Evolutionary conservation across 2,329 filamentous ascomycete genomes (phyloP), one percentile per base, ranked within the genome.

Genomic region (Zymoseptoria crescenta): DNA sequence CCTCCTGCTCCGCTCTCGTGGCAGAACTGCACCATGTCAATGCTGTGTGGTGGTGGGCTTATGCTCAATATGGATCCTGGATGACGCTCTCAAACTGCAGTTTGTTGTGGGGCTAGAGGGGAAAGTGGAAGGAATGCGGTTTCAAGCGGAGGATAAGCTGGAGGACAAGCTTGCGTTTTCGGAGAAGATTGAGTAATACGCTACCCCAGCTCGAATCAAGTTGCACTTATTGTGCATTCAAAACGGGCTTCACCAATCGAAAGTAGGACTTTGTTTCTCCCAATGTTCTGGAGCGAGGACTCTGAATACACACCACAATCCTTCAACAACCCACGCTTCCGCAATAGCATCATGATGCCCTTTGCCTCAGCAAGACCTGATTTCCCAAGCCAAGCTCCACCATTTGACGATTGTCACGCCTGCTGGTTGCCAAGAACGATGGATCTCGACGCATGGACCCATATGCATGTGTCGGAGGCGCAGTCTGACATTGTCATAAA

Each of bases 31-130:
- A 59, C 8, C 60, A 62, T 49, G 58, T 62, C 45, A 56, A 53
- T 20, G 58, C 58, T 10, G 58, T 59, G 35, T 54, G n/a, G 13
- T 62, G 61, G 61, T 63, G 56, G 58, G 56, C 58, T 4, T 54
- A 56, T 27, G 45, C 56, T 35, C 30, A 48, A 20, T 49, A 41
- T 63, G 56, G 56, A 55, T 60, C 28, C 59, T 51, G 8, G 56
- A 60, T 24, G 54, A 50, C 27, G 61, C 61, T 8, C n/a, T 56
- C 10, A 60, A 63, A 21, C n/a, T 61, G 2, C 54, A 54, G 10
- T 63, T 63, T 35, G 56, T 60, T 2, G 52, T 63, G 1, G 54
- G 48, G 0, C 52, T 50, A 6, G 51, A 55, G 41, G 58, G 58
- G 7, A 53, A 60, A n/a, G 61, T 60, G 29, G 49, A 52, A n/a